Conservation (phyloP, 495 filamentous ascomycete species). For the Daldinia childiae region DNA sequence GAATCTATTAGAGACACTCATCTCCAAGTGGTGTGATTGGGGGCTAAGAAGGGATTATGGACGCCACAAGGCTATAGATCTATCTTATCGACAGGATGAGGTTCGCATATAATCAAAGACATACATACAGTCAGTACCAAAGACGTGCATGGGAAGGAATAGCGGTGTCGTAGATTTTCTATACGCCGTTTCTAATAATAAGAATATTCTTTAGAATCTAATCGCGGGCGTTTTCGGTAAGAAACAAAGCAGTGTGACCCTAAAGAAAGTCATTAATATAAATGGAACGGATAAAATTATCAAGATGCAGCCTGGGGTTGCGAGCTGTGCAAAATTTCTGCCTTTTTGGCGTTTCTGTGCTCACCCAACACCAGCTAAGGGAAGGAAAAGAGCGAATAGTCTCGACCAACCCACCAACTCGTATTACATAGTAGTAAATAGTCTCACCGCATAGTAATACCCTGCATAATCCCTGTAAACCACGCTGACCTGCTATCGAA, state of each 20-base stretch:
- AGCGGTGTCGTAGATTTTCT: constrained; percentile 19
- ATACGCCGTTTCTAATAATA: constrained; percentile 36
- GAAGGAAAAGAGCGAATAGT: constrained; percentile 2
- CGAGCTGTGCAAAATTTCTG: constrained; percentile 14
- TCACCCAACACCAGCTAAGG: constrained; percentile 7
- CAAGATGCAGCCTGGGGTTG: constrained; percentile 31
- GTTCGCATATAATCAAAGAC: not conserved
- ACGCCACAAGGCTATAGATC: not conserved
- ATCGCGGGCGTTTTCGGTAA: constrained; percentile 26
- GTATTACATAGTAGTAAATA: constrained; percentile 36
- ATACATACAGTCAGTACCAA: no score
- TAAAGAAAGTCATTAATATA: constrained; percentile 21
- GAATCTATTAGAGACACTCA: not conserved
- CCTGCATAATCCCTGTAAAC: constrained; percentile 29
- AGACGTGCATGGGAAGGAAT: constrained; percentile 25
- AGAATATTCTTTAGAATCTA: constrained; percentile 7
- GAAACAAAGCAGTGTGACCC: constrained; percentile 3
- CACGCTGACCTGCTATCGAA: constrained; percentile 27
- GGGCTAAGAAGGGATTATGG: not conserved
- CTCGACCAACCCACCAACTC: constrained; percentile 28
- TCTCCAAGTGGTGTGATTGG: constrained; percentile 10
- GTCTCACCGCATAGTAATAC: constrained; percentile 30
- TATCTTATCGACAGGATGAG: constrained; percentile 19
- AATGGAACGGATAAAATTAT: constrained; percentile 25
- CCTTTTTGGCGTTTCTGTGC: constrained; percentile 12